A percentile compares a stretch with the other conserved stretches of the same genome.
These are phyloP conservation scores for Aureobasidium sp. DNA, from an alignment of 2,329 filamentous ascomycete species.

Conservation along the genomic window DNA sequence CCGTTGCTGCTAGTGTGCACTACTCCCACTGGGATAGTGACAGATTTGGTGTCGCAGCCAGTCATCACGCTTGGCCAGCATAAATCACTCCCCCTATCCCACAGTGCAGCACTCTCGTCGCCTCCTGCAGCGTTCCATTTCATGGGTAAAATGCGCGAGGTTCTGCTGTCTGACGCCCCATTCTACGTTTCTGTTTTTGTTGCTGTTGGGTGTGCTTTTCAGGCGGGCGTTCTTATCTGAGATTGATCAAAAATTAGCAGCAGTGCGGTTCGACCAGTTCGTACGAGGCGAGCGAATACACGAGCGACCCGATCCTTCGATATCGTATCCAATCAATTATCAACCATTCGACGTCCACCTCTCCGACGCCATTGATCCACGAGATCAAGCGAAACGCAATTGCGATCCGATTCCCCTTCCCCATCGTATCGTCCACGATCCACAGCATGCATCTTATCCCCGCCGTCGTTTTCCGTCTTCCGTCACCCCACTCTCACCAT, in stretches of 20 bases:
- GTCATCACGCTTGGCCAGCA: slow-evolving; percentile 2
- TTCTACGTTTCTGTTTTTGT: slow-evolving; percentile 1
- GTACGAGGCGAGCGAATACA: slow-evolving; percentile 11
- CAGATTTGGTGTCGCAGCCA: not conserved
- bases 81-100: not conserved
- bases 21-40: slow-evolving; percentile 4
- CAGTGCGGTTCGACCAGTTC: slow-evolving; percentile 6
- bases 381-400: slow-evolving; percentile 1
- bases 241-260: slow-evolving; percentile 16
- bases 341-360: slow-evolving; percentile 11
- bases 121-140: slow-evolving; percentile 6
- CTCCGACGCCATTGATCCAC: slow-evolving; percentile 3
- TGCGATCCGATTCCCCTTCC: not conserved
- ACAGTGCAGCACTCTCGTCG: slow-evolving; percentile 5
- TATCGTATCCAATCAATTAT: slow-evolving; percentile 13
- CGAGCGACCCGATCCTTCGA: slow-evolving; percentile 14
- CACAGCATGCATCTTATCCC: slow-evolving; percentile 7
- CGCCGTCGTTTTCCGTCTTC: slow-evolving; percentile 6
- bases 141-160: slow-evolving; percentile 5
- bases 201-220: not conserved
- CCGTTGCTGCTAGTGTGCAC: not conserved
- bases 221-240: slow-evolving; percentile 5
- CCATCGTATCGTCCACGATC: slow-evolving; percentile 3
- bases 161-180: slow-evolving; percentile 9
- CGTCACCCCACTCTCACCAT: slow-evolving; percentile 5